A percentile compares a stretch with the other conserved stretches of the same genome.
These are phyloP conservation scores for Zychaea mexicana DNA, from an alignment of 371 early-diverging fungal genomes.

Conservation along the genomic window DNA sequence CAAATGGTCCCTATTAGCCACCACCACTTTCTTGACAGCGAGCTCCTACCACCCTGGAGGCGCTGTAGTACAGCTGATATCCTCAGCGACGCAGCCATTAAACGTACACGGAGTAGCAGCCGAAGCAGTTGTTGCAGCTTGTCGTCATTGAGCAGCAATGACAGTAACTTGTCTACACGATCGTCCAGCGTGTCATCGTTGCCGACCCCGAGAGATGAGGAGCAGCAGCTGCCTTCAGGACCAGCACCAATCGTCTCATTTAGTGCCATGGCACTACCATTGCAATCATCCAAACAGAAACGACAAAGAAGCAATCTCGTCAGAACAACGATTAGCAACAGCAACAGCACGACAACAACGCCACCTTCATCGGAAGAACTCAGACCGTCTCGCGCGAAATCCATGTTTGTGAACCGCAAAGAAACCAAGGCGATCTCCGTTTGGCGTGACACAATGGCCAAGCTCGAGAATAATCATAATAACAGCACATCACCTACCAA, in stretches of 20 bases:
- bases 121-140: neutral
- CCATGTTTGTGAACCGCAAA: conserved; percentile 5
- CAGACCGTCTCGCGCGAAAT: conserved; percentile 1
- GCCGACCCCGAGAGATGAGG: neutral
- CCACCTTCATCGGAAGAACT: neutral
- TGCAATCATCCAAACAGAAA: neutral
- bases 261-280: neutral
- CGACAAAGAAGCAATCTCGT: no score
- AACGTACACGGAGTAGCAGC: neutral
- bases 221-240: neutral
- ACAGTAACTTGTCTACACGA: neutral
- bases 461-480: neutral
- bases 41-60: neutral
- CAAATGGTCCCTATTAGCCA: neutral
- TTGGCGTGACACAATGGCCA: conserved; percentile 21
- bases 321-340: neutral
- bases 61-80: neutral
- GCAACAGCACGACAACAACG: neutral
- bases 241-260: neutral
- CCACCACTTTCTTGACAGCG: neutral
- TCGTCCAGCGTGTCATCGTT: neutral
- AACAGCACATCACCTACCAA: neutral
- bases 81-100: neutral
- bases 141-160: neutral
- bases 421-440: conserved; percentile 18